Conservation (phyloP, 495 filamentous ascomycete species). For the Penicillium atrosanguineum region DNA sequence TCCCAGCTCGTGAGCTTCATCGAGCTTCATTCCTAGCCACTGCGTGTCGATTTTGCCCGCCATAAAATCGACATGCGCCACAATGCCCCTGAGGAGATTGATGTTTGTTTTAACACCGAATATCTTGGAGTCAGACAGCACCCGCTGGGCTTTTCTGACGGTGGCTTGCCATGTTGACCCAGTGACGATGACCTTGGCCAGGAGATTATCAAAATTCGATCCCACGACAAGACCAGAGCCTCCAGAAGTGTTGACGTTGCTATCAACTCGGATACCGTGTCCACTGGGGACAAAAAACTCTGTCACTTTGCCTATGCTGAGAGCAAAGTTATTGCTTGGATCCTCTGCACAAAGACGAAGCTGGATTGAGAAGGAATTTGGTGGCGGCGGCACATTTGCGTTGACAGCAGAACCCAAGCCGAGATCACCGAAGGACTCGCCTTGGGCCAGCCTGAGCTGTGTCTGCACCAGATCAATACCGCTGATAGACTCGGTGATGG, state of each 20-base stretch:
- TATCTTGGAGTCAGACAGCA: slow-evolving; percentile 52
- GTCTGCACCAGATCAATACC: slow-evolving; percentile 54
- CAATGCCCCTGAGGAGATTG: slow-evolving; percentile 50
- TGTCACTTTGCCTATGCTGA: slow-evolving; percentile 58
- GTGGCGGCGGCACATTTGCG: slow-evolving; percentile 27
- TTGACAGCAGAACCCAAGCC: slow-evolving; percentile 32
- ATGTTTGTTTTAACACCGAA: slow-evolving; percentile 57
- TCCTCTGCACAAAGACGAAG: slow-evolving; percentile 59
- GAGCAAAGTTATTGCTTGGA: slow-evolving; percentile 46
- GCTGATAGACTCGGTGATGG: slow-evolving; percentile 53
- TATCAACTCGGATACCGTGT: slow-evolving; percentile 57
- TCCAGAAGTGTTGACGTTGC: slow-evolving; percentile 41
- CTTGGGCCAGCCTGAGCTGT: slow-evolving; percentile 56
- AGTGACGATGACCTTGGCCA: slow-evolving; percentile 62
- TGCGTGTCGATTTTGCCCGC: slow-evolving; percentile 49
- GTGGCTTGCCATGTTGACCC: slow-evolving; percentile 49
- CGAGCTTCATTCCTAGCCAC: slow-evolving; percentile 54
- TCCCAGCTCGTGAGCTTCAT: slow-evolving; percentile 34
- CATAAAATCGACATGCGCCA: slow-evolving; percentile 47
- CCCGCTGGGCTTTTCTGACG: slow-evolving; percentile 51
- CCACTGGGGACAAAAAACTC: slow-evolving; percentile 53
- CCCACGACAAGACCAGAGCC: slow-evolving; percentile 39
- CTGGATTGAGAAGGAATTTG: slow-evolving; percentile 48
- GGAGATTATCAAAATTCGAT: slow-evolving; percentile 56
- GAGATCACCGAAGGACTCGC: slow-evolving; percentile 38